Base-by-base conservation (phyloP, 192 early-diverging fungal genomes). In the Podila minutissima region DNA sequence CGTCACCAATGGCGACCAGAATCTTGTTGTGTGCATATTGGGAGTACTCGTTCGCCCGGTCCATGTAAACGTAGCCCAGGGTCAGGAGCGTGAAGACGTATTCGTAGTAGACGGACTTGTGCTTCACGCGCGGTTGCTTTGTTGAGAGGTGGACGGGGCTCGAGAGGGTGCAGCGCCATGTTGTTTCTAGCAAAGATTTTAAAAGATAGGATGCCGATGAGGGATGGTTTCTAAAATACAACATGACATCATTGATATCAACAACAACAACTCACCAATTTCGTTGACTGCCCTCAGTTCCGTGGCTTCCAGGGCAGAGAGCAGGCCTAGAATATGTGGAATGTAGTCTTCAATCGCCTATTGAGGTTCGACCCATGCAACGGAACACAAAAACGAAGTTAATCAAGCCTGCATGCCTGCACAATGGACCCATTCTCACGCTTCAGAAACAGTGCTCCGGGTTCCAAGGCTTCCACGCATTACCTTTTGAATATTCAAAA, bases 101-200 rank as follows among this genome's bases (percentile, higher is more conserved):
- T 64, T 90, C 89, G 60, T 86, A 89, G 61, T 85, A 72, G 28
- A 89, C 86, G 20, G 79, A 83, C 61, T 78, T 73, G 37, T 86
- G 86, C 26, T 71, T 73, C 12, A 90, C 70, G 15, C 85, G 83
- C 20, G 87, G 86, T 65, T 87, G 83, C 64, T 85, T 85, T 41
- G 76, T 65, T 1, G 83, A 79, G 26, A 85, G 74, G 2, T 85
- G 74, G n/a, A 84, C 74, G 41, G 77, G 71, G 41, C 83, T 85
- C 59, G 84, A 86, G 5, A 89, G 55, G 15, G 88, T 84, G 8
- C 86, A 90, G 6, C 87, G 84, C 89, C 89, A 90, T 74, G 85
- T 86, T n/a, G 86, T 86, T 67, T 86, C 88, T 89, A 31, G 5
- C 13, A 20, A 60, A 33, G 59, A n/a, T 29, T 24, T 53, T 19